Evolutionary conservation across 2,329 filamentous ascomycete genomes (phyloP).

Genomic region (Grosmannia huntii): DNA sequence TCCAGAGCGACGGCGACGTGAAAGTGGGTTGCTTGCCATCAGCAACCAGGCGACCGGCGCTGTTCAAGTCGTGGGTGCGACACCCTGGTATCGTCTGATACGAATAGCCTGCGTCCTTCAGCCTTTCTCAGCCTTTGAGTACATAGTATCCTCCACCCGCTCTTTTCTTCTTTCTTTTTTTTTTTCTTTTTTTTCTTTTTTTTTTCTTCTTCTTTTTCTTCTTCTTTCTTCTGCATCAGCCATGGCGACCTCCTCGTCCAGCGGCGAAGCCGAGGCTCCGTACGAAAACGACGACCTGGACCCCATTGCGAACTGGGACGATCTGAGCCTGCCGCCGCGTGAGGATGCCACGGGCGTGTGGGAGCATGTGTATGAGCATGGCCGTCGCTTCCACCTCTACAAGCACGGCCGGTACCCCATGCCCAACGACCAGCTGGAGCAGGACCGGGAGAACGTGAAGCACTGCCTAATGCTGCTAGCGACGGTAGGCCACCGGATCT

Average conservation of each 20-base stretch:
- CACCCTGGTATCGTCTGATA: too few species aligned
- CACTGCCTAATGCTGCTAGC: slow-evolving; percentile 33
- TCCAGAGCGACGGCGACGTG: too few species aligned
- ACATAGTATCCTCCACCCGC: too few species aligned
- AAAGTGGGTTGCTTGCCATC: background rate
- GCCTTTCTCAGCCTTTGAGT: too few species aligned
- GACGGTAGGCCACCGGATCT: slow-evolving; percentile 16
- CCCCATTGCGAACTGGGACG: slow-evolving; percentile 8
- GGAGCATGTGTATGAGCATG: slow-evolving; percentile 12
- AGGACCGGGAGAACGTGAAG: slow-evolving; percentile 31
- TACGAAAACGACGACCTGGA: slow-evolving; percentile 3
- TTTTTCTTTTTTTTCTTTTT: too few species aligned
- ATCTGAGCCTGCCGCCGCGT: slow-evolving; percentile 5
- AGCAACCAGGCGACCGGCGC: background rate
- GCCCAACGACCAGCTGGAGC: slow-evolving; percentile 33
- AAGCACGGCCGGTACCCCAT: slow-evolving; percentile 30
- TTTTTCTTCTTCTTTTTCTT: too few species aligned
- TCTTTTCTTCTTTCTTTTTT: too few species aligned
- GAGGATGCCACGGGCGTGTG: slow-evolving; percentile 4
- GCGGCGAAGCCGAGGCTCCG: background rate
- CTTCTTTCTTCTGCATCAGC: background rate
- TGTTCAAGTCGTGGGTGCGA: background rate
- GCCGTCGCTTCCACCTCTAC: slow-evolving; percentile 27
- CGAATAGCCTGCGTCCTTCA: too few species aligned
- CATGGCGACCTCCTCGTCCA: background rate